Conservation (phyloP, 805 yeast genomes). For the Clavispora vitiphila region DNA sequence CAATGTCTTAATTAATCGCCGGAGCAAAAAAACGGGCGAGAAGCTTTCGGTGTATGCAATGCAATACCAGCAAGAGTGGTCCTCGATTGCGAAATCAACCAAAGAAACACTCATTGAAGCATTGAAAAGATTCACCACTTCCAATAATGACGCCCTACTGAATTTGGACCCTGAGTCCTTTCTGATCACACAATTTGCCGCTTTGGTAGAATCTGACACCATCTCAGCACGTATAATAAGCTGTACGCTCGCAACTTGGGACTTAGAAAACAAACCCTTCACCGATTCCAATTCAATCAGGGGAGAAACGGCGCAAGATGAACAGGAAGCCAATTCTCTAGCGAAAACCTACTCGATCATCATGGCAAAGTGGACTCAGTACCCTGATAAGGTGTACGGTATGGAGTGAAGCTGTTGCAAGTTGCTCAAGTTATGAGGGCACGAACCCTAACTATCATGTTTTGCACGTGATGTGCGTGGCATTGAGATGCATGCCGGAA, state of each 20-base stretch:
- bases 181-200: conserved; percentile 12
- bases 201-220: conserved; percentile 13
- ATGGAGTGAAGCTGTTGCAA: conserved; percentile 19
- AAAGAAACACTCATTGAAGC: neutral
- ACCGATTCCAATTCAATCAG: conserved; percentile 5
- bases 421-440: neutral
- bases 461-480: neutral
- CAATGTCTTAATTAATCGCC: neutral
- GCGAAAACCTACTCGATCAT: conserved; percentile 13
- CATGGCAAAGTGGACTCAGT: conserved; percentile 21
- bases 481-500: neutral
- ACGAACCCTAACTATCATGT: neutral
- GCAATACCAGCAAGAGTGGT: neutral
- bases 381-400: conserved; percentile 30
- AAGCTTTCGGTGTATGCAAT: neutral
- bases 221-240: conserved; percentile 30
- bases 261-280: conserved; percentile 10
- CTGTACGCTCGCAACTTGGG: conserved; percentile 34
- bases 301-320: conserved; percentile 5
- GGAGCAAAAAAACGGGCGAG: neutral
- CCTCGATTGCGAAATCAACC: neutral
- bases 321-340: conserved; percentile 5
- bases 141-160: neutral
- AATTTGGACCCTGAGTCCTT: neutral
- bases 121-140: neutral